Base-by-base conservation (phyloP, 2,329 filamentous ascomycete species). In the Alternaria viburni region DNA sequence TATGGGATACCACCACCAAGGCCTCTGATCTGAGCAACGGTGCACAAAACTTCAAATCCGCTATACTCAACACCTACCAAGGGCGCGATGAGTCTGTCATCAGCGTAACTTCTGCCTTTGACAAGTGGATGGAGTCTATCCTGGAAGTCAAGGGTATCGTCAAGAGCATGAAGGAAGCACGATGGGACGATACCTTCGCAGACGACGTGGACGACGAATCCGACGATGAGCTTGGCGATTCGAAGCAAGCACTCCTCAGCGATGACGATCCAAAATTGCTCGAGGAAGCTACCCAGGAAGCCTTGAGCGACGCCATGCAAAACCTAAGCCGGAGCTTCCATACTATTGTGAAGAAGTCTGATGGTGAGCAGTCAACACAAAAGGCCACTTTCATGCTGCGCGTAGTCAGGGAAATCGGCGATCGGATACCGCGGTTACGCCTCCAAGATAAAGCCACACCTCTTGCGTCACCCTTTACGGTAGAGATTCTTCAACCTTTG, bases 161-260 rank as follows among this genome's bases (percentile, higher is more conserved):
- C 8, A 87, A 89, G 44, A 84, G 87, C 61, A 86, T 96, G 70
- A 87, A 84, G 64, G 86, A 87, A 50, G 88, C 90, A 68, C 87
- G 88, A 59, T 94, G 92, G 91, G 90, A 94, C 66, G 90, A 92
- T 59, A 90, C 92, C 64, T 85, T 89, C 26, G 88, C 91, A 54
- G 88, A 93, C 44, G 91, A 94, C 59, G 88, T 91, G 45, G 87
- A 93, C 54, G 88, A 91, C 54, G 81, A 83, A 12, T 89, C 91
- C 58, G 87, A 92, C 46, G 90, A 93, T 63, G 91, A 94, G 65
- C 85, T 91, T 57, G 88, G 86, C 1, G 89, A 92, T 65, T 84
- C 85, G 17, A 86, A 90, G 32, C 90, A 93, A 69, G 85, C 86
- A 41, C 78, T 89, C 0, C 83, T 97, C 12, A 93, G 90, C 77